Base-by-base conservation (phyloP, 768 basidiomycete genomes). In the Pleurotus platypus region DNA sequence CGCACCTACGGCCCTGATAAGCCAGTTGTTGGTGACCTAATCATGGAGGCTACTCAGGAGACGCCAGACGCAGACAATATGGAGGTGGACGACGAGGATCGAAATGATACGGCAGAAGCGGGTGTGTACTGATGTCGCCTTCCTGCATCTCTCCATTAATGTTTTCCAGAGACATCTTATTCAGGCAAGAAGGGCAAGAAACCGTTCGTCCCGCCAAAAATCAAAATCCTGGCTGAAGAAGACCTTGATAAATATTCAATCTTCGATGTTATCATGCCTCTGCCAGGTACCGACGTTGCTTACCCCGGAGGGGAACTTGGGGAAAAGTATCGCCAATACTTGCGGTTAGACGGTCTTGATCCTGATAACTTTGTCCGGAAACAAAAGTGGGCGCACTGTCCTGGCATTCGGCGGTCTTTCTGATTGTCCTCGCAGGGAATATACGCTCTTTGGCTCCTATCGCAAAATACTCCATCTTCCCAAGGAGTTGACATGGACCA, bases 261-360 rank as follows among this genome's bases (percentile, higher is more conserved):
- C 60, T 92, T 93, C 65, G 96, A 99, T 70, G 90, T 98, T 56
- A 84, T 98, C 60, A 92, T 98, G 87, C 95, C 97, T n/a, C 75
- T 98, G 16, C 95, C 97, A 26, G 97, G 97, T 3, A 93, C 86
- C 61, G 92, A 96, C 65, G 92, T 98, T 16, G 88, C 89, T 35
- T 98, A 92, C 69, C 97, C 97, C 0, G 90, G 87, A 3, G 94
- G 94, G 11, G 63, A 76, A 16, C 82, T 98, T n/a, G 93, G 94
- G 22, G 88, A 95, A 63, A 80, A 84, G 50, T 98, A 96, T 70
- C 79, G 78, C 59, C 84, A 90, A 65, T 94, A 91, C 67, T 78
- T 99, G 62, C 76, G 73, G 58, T 78, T 82, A 64, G 97, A 99
- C 71, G 95, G 93, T 1, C 73, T 99, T 39, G 93, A 98, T 74